Base-by-base conservation (phyloP, 176 grass and related monocot genomes). In the Oryza glaberrima region DNA sequence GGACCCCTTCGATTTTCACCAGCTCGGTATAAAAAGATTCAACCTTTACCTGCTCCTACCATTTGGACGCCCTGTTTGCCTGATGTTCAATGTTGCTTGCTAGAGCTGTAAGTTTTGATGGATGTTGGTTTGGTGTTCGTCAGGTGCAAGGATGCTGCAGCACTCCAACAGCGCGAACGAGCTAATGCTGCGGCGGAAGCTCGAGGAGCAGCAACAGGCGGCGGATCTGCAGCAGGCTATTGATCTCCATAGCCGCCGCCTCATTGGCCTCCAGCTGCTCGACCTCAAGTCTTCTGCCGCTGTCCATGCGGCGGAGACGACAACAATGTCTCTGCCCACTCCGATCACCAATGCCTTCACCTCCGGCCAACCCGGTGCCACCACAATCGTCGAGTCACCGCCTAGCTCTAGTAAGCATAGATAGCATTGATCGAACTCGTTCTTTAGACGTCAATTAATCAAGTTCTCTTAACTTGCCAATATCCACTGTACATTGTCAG, bases 1-100 rank as follows among this genome's bases (percentile, higher is more conserved):
- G 48, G 92, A 98, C 17, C 87, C 85, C 38, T 98, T 91, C 73
- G 93, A 98, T 73, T 91, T 98, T 43, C 92, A 98, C 67, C 92
- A 92, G 26, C 65, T 98, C 4, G 95, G 95, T 98, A 83, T 56
- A 26, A 26, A 32, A 72, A 61, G 19, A 34, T n/a, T 47, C 20
- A 11, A 28, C 44, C 25, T 35, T 69, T 13, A 77, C 1, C 20
- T 43, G 11, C 8, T 12, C 14, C 7, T 41, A 76, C 15, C 52
- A n/a, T 5, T 28, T 28, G 7, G 2, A 23, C 19, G 22, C 25
- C 6, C 5, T 6, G 20, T 73, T 49, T 44, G 10, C 43, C 72
- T 92, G 2, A 12, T 80, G 10, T 15, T 58, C 5, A 40, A 32
- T 48, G 10, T 71, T 4, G 7, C 76, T 17, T 32, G 44, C 12